Base-by-base conservation (phyloP, 495 filamentous ascomycete genomes). In the Cercophora newfieldiana region DNA sequence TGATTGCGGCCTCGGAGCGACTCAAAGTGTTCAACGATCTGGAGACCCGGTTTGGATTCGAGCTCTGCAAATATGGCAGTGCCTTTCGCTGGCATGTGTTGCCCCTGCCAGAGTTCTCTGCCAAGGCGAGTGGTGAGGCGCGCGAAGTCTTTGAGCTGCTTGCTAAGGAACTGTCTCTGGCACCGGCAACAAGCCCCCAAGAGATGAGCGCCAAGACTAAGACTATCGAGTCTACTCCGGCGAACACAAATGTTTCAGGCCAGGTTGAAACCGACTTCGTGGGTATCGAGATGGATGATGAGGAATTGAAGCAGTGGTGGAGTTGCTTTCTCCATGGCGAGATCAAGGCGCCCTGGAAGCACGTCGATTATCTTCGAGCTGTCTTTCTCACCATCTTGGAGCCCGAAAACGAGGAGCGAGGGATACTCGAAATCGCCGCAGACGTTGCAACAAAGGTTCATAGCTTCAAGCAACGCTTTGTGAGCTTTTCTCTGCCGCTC, bases 381-480 rank as follows among this genome's bases (percentile, higher is more conserved):
- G 18, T 55, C 28, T 63, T 31, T 19, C 26, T 63, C 28, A 56
- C 29, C 22, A 26, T 63, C 19, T 33, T 55, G 14, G 49, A 56
- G 29, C 60, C 25, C 0, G 61, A 68, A 12, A 63, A 69, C 54
- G 19, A 19, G 12, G 29, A 18, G 24, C 7, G n/a, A 2, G 66
- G 61, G 4, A 14, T 73, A 4, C 64, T 69, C 5, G 71, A 73
- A 7, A 37, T 69, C 7, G 71, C 71, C 0, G 54, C 64, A 8
- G 64, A 59, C 10, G 71, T 71, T 63, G 71, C 68, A 1, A 48
- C 21, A 21, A 63, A 60, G 6, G 19, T 72, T 8, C 18, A 62
- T 48, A 21, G 16, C 0, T 65, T 72, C 57, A 70, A 67, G 18
- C 65, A 70, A 37, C 56, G 68, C 18, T 10, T 26, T 3, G 66